Evolutionary conservation across 176 grass and related monocot genomes (phyloP).

Genomic region (Eleusine coracana): DNA sequence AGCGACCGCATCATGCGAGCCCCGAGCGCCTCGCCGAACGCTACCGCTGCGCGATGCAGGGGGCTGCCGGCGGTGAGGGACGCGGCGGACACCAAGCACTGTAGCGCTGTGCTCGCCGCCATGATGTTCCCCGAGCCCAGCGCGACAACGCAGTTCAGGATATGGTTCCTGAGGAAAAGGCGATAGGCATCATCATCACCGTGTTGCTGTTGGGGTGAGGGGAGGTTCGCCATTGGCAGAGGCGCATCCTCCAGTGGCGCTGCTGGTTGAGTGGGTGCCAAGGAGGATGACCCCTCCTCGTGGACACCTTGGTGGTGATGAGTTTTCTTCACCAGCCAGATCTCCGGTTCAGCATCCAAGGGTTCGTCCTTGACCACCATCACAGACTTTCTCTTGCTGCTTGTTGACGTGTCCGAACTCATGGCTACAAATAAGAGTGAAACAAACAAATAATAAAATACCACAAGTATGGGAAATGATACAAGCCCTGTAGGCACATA

Average conservation of each 20-base stretch:
- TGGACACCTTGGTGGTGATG: neutral
- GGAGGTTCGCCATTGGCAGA: neutral
- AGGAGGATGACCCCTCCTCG: neutral
- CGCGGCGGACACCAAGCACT: slow-evolving; percentile 20
- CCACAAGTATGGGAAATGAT: no score
- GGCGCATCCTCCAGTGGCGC: neutral
- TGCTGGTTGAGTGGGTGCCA: neutral
- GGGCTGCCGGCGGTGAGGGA: slow-evolving; percentile 31
- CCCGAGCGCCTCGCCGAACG: slow-evolving; percentile 49
- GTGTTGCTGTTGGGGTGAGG: neutral
- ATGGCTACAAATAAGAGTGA: no score
- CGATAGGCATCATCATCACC: neutral
- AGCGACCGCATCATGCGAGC: slow-evolving; percentile 36
- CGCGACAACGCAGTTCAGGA: slow-evolving; percentile 46
- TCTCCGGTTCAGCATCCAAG: no score
- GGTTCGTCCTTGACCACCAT: no score
- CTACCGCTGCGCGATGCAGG: slow-evolving; percentile 51
- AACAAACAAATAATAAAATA: no score
- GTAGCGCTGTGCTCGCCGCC: slow-evolving; percentile 23
- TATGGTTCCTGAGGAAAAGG: neutral
- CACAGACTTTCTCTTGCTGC: no score
- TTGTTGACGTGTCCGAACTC: no score
- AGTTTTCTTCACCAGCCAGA: neutral
- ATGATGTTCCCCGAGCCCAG: slow-evolving; percentile 18
- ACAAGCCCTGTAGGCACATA: no score